phyloP scores from a whole-genome alignment of 129 eudicot genomes.

The Silybum marianum region DNA sequence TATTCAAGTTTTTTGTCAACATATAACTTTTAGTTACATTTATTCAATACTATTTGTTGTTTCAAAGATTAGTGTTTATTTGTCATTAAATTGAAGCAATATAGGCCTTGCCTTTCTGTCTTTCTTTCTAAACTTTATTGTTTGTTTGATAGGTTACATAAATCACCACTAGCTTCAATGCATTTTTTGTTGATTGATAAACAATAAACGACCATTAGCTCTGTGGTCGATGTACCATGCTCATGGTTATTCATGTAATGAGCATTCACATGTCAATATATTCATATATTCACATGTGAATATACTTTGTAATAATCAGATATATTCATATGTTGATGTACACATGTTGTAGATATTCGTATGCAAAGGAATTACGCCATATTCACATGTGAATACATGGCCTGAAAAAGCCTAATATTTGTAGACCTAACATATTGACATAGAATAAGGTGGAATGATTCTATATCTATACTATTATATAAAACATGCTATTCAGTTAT shows the following conservation, averaged over 20 bases:
- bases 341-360: too few species aligned
- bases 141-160: neutral
- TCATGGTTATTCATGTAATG: neutral
- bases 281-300: too few species aligned
- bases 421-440: too few species aligned
- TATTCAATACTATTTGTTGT: constrained; percentile 25
- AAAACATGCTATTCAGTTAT: too few species aligned
- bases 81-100: neutral
- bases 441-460: too few species aligned
- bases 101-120: neutral
- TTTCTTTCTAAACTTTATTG: neutral
- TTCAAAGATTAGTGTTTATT: neutral
- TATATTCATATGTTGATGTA: too few species aligned
- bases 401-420: too few species aligned
- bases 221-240: neutral
- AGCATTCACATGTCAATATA: neutral
- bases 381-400: too few species aligned
- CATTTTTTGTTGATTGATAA: neutral
- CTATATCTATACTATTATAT: too few species aligned
- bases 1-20: constrained; percentile 76
- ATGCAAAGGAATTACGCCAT: too few species aligned
- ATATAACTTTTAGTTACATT: constrained; percentile 52
- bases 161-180: neutral
- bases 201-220: too few species aligned
- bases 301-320: too few species aligned